phyloP scores from a whole-genome alignment of 371 early-diverging fungal genomes.

The Syncephalastrum sp. region DNA sequence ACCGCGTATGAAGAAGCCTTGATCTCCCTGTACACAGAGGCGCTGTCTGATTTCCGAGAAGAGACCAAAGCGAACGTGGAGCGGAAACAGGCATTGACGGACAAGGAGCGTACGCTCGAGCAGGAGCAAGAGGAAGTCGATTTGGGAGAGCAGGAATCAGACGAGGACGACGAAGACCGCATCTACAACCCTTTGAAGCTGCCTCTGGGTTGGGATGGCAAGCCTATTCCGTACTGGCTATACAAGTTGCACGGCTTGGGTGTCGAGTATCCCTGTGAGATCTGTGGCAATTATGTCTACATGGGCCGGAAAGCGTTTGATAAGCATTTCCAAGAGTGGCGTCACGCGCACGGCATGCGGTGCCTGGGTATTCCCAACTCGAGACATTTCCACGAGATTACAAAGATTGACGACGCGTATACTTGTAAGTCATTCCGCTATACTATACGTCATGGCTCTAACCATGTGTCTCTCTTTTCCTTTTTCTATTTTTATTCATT shows the following conservation, averaged over 20 bases:
- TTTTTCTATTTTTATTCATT: background rate
- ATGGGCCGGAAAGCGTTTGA: constrained; percentile 98
- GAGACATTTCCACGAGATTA: constrained; percentile 93
- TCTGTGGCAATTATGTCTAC: constrained; percentile 95
- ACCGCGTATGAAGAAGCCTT: constrained; percentile 67
- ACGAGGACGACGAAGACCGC: constrained; percentile 85
- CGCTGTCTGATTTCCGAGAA: constrained; percentile 60
- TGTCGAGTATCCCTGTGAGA: constrained; percentile 95
- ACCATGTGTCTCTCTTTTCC: constrained; percentile 3
- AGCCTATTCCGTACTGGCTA: constrained; percentile 98
- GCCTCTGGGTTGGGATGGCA: constrained; percentile 98
- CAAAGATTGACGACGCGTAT: constrained; percentile 89
- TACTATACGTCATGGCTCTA: background rate
- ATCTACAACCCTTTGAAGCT: constrained; percentile 96
- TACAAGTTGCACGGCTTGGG: constrained; percentile 97
- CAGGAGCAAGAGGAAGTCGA: constrained; percentile 80
- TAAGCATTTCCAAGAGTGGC: constrained; percentile 93
- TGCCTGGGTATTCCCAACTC: constrained; percentile 94
- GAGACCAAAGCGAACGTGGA: constrained; percentile 89
- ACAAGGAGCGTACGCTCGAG: constrained; percentile 71
- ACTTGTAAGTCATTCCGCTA: constrained; percentile 62
- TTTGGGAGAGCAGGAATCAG: constrained; percentile 68
- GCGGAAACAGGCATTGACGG: constrained; percentile 93
- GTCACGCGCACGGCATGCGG: constrained; percentile 95
- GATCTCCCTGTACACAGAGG: constrained; percentile 61